Conservation (phyloP, 441 rosid species). For the Theobroma grandiflorum region DNA sequence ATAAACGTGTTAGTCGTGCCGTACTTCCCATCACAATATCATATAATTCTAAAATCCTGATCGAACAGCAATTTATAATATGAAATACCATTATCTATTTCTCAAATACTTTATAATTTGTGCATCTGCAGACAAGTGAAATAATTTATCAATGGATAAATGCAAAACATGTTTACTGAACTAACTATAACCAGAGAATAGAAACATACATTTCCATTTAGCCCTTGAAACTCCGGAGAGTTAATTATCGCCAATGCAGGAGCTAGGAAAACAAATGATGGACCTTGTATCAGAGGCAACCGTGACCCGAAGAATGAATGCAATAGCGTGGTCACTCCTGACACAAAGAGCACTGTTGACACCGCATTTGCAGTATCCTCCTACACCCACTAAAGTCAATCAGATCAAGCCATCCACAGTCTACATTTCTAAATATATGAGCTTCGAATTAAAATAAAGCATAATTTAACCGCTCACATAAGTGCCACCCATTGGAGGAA, state of each 20-base stretch:
- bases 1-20: too few relatives aligned
- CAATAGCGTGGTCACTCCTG: constrained; percentile 88
- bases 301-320: constrained; percentile 92
- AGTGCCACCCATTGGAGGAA: constrained; percentile 98
- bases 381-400: constrained; percentile 63
- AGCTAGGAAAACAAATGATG: constrained; percentile 92
- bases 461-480: constrained; percentile 64
- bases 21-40: not conserved
- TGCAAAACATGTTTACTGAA: constrained; percentile 11
- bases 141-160: not conserved
- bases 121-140: not conserved
- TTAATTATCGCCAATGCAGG: constrained; percentile 89
- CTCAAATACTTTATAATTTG: not conserved
- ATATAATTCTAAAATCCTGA: not conserved
- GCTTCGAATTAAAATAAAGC: constrained; percentile 14
- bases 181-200: constrained; percentile 15
- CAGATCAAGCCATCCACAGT: constrained; percentile 34
- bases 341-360: constrained; percentile 86
- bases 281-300: constrained; percentile 95
- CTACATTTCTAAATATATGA: not conserved
- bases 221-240: constrained; percentile 86
- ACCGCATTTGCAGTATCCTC: constrained; percentile 88
- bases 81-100: constrained; percentile 2
- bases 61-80: not conserved
- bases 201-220: constrained; percentile 84